Base-by-base conservation (phyloP, 148 eudicot species). In the Agrostemma githago region DNA sequence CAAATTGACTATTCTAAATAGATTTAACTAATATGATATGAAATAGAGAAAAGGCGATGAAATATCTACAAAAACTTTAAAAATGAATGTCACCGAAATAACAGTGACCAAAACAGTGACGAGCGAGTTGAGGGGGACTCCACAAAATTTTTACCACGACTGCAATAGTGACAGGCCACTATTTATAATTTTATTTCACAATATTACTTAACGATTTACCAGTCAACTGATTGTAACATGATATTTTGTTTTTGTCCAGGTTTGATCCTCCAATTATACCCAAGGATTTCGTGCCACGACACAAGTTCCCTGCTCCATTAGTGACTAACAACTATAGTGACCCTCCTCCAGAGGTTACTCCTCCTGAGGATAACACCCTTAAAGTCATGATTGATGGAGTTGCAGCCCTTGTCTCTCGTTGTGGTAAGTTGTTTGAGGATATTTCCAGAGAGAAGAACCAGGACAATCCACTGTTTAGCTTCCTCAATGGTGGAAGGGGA, bases 381-480 rank as follows among this genome's bases (percentile, higher is more conserved):
- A 91, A 85, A 83, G 76, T 94, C 79, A 79, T 85, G 88, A 88
- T 91, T 73, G 98, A 94, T 48, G 97, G 98, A 34, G 88, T 94
- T 78, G 98, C 98, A 66, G 82, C 89, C 74, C 79, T 94, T 75
- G 98, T 91, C 60, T 90, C 98, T 78, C 93, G 97, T 46, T 91
- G 89, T 77, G 96, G 98, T 66, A 94, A 86, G 81, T 82, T 94
- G 77, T 87, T 91, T 74, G 98, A 94, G 86, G 98, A 94, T 82
- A 88, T 94, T 42, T 89, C 91, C 10, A 79, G 93, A 74, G 97
- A 91, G 85, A 94, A 91, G 77, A 88, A 92, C 71, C 90, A 83
- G 65, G 86, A 90, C 19, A 92, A 95, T 74, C 92, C 92, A 57
- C 57, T 92, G 62, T 95, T 95, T 86, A 79, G 81, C 74, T 95